These are phyloP conservation scores for Trametes villosa DNA, from an alignment of 768 basidiomycete species.

Conservation along the genomic window DNA sequence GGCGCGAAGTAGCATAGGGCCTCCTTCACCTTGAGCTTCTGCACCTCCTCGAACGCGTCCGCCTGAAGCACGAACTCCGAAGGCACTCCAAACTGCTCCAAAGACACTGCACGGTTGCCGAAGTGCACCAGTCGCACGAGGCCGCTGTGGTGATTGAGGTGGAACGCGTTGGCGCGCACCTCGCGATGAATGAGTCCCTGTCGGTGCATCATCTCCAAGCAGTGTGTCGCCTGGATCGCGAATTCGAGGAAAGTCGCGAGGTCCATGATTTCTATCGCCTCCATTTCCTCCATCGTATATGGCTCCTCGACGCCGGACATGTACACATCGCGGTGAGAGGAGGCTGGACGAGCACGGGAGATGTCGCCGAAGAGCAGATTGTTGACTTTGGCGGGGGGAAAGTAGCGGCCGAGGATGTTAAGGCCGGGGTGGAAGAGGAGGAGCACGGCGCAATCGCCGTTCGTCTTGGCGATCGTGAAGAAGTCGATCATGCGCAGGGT, in stretches of 20 bases:
- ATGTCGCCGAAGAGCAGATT: constrained; percentile 65
- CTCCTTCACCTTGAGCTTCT: constrained; percentile 75
- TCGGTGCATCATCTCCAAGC: constrained; percentile 65
- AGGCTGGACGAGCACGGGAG: constrained; percentile 45
- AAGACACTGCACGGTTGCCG: constrained; percentile 72
- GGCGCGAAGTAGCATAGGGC: constrained; percentile 74
- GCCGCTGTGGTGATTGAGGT: constrained; percentile 70
- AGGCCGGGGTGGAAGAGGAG: constrained; percentile 70
- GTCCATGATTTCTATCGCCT: constrained; percentile 73
- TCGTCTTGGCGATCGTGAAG: constrained; percentile 64
- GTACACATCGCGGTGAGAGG: constrained; percentile 53
- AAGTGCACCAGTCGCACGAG: constrained; percentile 74
- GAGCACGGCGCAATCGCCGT: constrained; percentile 73
- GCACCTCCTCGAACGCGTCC: constrained; percentile 55
- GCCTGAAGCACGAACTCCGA: constrained; percentile 65
- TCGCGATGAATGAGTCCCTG: constrained; percentile 69
- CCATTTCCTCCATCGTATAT: constrained; percentile 54
- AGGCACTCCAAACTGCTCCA: constrained; percentile 73
- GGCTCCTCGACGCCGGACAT: constrained; percentile 54
- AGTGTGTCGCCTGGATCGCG: constrained; percentile 74
- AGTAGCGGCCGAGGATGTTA: constrained; percentile 72
- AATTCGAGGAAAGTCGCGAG: constrained; percentile 81
- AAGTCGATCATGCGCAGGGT: constrained; percentile 65
- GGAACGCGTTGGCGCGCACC: constrained; percentile 79
- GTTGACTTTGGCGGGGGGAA: constrained; percentile 68